Conservation (phyloP, 1,139 yeast species). For the Hanseniaspora sp. region DNA sequence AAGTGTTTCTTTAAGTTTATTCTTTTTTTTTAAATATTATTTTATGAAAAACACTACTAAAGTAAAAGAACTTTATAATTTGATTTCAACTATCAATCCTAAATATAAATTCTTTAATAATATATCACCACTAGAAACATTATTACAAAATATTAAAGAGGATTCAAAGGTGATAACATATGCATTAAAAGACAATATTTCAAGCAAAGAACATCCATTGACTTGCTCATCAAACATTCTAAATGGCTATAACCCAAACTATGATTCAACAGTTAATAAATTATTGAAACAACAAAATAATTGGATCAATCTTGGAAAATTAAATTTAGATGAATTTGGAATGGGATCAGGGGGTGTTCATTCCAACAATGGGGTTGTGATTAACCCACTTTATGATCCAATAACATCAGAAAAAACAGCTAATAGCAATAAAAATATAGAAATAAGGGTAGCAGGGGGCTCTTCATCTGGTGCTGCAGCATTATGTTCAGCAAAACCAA, state of each 20-base stretch:
- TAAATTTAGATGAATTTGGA: slow-evolving; percentile 95
- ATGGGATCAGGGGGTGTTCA: slow-evolving; percentile 73
- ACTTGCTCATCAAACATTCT: slow-evolving; percentile 67
- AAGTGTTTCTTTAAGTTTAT: no score
- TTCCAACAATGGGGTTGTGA: slow-evolving; percentile 52
- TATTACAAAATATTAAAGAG: not conserved
- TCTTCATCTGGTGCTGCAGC: slow-evolving; percentile 97
- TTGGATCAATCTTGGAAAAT: slow-evolving; percentile 52
- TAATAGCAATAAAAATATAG: not conserved
- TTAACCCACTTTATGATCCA: slow-evolving; percentile 46
- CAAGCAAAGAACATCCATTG: slow-evolving; percentile 51
- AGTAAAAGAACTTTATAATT: not conserved
- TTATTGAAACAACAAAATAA: slow-evolving; percentile 46
- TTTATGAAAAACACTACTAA: not conserved
- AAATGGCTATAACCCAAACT: slow-evolving; percentile 56
- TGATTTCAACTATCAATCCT: not conserved
- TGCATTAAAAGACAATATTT: slow-evolving; percentile 70
- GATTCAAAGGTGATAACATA: slow-evolving; percentile 19
- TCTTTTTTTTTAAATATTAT: no score
- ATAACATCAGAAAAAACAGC: not conserved
- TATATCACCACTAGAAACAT: not conserved
- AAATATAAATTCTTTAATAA: slow-evolving; percentile 5
- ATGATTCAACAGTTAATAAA: slow-evolving; percentile 60
- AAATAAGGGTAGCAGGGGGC: slow-evolving; percentile 57
- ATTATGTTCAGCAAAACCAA: not conserved